Conservation (phyloP, 768 basidiomycete species). For the Coprinopsis cinerea region DNA sequence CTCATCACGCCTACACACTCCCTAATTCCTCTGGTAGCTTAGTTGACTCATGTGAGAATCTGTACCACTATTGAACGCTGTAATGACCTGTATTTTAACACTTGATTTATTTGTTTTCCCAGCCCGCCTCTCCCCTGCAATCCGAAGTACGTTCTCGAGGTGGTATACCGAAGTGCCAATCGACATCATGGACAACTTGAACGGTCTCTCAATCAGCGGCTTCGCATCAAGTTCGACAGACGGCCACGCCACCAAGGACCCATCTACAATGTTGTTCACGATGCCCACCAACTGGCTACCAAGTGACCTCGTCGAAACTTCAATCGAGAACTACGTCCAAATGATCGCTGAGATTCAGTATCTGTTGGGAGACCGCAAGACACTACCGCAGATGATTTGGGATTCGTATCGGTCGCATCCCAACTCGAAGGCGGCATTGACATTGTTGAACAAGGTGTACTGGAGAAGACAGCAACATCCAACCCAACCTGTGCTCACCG, state of each 20-base stretch:
- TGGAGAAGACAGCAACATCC: constrained; percentile 21
- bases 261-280: constrained; percentile 9
- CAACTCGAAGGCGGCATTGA: constrained; percentile 52
- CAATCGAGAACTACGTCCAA: constrained; percentile 46
- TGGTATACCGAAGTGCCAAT: constrained; percentile 11
- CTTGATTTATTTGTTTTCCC: constrained; percentile 13
- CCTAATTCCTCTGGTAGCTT: constrained; percentile 37
- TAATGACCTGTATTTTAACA: constrained; percentile 40
- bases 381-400: constrained; percentile 43
- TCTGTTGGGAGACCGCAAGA: constrained; percentile 50
- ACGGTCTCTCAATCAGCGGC: not conserved
- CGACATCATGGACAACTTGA: constrained; percentile 4
- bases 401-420: constrained; percentile 40
- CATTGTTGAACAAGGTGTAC: constrained; percentile 60
- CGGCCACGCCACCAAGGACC: constrained; percentile 8
- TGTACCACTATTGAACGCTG: constrained; percentile 66
- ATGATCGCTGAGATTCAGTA: constrained; percentile 67
- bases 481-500: constrained; percentile 9
- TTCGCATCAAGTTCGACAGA: constrained; percentile 1
- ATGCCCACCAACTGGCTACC: constrained; percentile 15
- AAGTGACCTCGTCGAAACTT: constrained; percentile 19
- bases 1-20: constrained; percentile 11
- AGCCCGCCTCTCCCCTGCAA: constrained; percentile 10
- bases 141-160: constrained; percentile 5
- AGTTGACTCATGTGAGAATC: constrained; percentile 63